These are phyloP conservation scores for Botrytis fragariae DNA, from an alignment of 2,329 filamentous ascomycete genomes.

Conservation along the genomic window DNA sequence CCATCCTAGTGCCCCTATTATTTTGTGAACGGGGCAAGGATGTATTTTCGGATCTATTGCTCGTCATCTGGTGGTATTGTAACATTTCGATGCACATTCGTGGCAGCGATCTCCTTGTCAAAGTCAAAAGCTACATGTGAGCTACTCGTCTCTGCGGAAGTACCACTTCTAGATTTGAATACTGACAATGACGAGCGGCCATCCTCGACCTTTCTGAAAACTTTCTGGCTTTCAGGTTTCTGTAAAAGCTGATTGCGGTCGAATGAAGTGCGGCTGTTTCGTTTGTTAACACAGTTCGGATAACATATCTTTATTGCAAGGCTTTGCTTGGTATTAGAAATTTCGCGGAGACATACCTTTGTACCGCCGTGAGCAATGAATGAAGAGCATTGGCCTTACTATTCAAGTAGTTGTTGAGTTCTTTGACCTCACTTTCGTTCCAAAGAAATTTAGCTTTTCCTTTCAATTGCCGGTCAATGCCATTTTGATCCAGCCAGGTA, in stretches of 20 bases:
- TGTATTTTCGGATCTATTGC: neutral
- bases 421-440: neutral
- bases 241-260: constrained; percentile 1
- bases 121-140: constrained; percentile 3
- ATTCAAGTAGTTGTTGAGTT: neutral
- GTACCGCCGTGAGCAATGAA: neutral
- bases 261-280: neutral
- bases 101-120: neutral
- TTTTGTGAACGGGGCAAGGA: neutral
- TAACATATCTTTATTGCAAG: neutral
- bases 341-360: neutral
- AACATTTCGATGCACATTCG: neutral
- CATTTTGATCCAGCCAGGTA: neutral
- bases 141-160: neutral
- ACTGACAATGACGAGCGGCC: neutral
- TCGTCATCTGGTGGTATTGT: neutral
- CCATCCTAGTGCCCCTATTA: neutral
- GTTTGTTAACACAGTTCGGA: neutral
- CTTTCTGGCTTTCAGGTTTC: neutral
- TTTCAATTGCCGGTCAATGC: neutral
- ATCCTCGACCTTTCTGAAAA: neutral
- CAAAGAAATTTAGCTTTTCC: neutral
- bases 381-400: constrained; percentile 6
- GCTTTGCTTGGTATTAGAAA: neutral
- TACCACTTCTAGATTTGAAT: neutral